These are phyloP conservation scores for Furcasterigmium furcatum DNA, from an alignment of 2,329 filamentous ascomycete species.

Conservation along the genomic window DNA sequence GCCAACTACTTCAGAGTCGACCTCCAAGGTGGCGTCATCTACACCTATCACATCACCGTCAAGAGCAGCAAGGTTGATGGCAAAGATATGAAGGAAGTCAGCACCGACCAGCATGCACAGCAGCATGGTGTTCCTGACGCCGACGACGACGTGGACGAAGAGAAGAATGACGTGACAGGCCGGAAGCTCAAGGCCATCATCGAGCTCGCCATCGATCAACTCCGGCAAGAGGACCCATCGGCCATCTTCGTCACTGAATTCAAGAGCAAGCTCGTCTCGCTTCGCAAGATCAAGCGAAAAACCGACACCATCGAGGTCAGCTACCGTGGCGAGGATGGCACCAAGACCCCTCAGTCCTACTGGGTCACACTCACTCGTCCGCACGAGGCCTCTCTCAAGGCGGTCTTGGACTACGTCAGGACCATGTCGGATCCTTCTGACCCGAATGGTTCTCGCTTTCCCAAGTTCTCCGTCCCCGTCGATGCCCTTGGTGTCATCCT, in stretches of 20 bases:
- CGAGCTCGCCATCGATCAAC: constrained; percentile 27
- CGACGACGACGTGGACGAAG: too few species aligned
- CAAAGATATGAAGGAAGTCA: not conserved
- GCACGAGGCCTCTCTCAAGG: constrained; percentile 29
- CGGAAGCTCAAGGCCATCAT: constrained; percentile 41
- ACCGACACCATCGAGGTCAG: constrained; percentile 28
- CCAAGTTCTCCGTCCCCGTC: constrained; percentile 44
- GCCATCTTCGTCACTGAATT: constrained; percentile 42
- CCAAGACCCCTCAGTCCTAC: constrained; percentile 26
- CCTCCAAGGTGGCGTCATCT: constrained; percentile 30
- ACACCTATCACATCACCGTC: constrained; percentile 43
- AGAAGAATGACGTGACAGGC: constrained; percentile 30
- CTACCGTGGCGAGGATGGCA: constrained; percentile 27
- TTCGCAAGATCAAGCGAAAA: constrained; percentile 29
- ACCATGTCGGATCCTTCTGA: constrained; percentile 35
- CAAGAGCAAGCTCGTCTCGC: constrained; percentile 44
- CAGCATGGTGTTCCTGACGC: constrained; percentile 9
- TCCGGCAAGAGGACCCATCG: constrained; percentile 25
- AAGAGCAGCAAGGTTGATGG: constrained; percentile 12
- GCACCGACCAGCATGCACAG: not conserved
- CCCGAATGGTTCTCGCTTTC: constrained; percentile 33
- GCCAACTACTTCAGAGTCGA: constrained; percentile 51
- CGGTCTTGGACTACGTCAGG: constrained; percentile 40
- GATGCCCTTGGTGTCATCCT: constrained; percentile 52
- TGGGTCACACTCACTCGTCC: constrained; percentile 39